These are phyloP conservation scores for Glycyrrhiza uralensis DNA, from an alignment of 306 rosid genomes.

Conservation along the genomic window DNA sequence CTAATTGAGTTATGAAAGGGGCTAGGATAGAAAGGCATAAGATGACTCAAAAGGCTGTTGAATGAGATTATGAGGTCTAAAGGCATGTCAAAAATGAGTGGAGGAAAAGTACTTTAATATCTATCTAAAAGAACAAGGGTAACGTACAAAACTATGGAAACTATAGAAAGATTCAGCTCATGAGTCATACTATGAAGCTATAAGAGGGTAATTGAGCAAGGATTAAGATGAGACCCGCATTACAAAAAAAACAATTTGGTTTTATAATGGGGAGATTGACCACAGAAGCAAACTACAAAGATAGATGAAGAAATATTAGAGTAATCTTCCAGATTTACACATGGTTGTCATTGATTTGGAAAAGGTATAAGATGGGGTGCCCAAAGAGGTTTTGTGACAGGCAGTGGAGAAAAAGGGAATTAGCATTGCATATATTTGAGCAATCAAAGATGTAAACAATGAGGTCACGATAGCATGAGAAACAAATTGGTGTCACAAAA, in stretches of 20 bases:
- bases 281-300: not conserved
- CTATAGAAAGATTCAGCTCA: not conserved
- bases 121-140: not conserved
- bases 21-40: not conserved
- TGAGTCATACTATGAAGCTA: not conserved
- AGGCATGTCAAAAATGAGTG: not conserved
- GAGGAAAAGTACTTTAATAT: not conserved
- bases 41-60: not conserved
- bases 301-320: not conserved
- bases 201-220: not conserved
- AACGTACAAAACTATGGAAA: not conserved
- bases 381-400: not conserved
- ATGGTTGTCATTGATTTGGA: not conserved
- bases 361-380: not conserved
- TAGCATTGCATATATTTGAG: no score
- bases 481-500: no score
- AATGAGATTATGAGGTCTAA: not conserved
- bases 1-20: not conserved
- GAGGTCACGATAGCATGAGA: no score
- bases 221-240: not conserved
- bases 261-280: not conserved
- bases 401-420: not conserved
- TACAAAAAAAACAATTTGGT: not conserved
- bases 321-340: not conserved
- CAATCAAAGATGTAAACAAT: no score